Conservation (phyloP, 2,329 filamentous ascomycete genomes). For the Ceratocystis harringtonii region DNA sequence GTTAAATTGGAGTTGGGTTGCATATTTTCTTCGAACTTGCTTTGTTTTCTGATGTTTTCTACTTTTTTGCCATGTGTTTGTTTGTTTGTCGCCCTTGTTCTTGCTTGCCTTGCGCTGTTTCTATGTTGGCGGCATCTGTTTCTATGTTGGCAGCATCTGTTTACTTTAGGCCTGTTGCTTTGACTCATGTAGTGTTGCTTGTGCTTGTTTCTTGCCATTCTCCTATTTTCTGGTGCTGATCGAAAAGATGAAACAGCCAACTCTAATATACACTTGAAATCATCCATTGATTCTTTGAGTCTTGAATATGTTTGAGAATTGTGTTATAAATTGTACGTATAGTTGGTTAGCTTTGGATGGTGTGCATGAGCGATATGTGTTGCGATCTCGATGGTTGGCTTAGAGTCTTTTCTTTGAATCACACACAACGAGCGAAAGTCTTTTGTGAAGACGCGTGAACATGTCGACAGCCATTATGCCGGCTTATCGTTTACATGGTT, state of each 20-base stretch:
- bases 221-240: not conserved
- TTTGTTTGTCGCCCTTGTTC: not conserved
- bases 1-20: conserved; percentile 4
- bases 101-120: conserved; percentile 3
- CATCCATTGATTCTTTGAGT: not conserved
- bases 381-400: not conserved
- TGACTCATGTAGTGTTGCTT: not conserved
- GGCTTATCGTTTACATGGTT: conserved; percentile 25
- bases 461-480: conserved; percentile 38
- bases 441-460: conserved; percentile 35
- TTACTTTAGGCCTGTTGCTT: not conserved
- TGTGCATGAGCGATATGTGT: not conserved
- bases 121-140: not conserved
- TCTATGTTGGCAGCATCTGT: not conserved
- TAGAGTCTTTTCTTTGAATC: conserved; percentile 13
- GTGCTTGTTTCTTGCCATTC: not conserved
- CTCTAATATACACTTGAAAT: not conserved
- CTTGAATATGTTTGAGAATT: not conserved
- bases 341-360: not conserved
- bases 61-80: not conserved
- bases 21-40: conserved; percentile 2
- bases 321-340: too few species aligned
- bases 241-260: not conserved
- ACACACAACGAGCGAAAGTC: conserved; percentile 25
- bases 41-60: not conserved